Conservation (phyloP, 106 monocot species). For the Phalaenopsis equestris region DNA sequence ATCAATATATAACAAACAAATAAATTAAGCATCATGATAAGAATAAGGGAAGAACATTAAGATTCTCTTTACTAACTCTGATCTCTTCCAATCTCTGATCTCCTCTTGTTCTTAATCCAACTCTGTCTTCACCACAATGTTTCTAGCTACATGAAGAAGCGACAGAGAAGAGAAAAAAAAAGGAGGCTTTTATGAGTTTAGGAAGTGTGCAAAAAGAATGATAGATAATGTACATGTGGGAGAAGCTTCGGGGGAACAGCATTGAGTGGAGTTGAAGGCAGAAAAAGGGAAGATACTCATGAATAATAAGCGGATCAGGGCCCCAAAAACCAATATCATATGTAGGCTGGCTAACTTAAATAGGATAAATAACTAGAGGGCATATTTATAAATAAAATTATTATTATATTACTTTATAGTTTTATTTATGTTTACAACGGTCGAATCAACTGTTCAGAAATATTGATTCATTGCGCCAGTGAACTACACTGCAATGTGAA, state of each 20-base stretch:
- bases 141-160: neutral
- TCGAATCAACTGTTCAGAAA: too few relatives aligned
- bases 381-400: too few relatives aligned
- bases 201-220: constrained; percentile 6
- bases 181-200: neutral
- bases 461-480: too few relatives aligned
- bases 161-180: neutral
- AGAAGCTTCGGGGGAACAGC: constrained; percentile 21
- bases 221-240: constrained; percentile 2
- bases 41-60: neutral
- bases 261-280: constrained; percentile 82
- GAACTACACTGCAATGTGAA: too few relatives aligned
- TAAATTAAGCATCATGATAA: too few relatives aligned
- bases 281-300: constrained; percentile 21
- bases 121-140: neutral
- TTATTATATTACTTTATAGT: too few relatives aligned
- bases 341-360: too few relatives aligned
- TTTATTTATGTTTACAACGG: too few relatives aligned
- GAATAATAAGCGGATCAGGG: neutral
- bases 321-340: too few relatives aligned
- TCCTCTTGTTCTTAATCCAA: neutral
- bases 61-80: neutral
- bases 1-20: too few relatives aligned
- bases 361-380: too few relatives aligned
- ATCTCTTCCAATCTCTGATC: too few relatives aligned